Conservation (phyloP, 257 asterid species). For the Echium plantagineum region DNA sequence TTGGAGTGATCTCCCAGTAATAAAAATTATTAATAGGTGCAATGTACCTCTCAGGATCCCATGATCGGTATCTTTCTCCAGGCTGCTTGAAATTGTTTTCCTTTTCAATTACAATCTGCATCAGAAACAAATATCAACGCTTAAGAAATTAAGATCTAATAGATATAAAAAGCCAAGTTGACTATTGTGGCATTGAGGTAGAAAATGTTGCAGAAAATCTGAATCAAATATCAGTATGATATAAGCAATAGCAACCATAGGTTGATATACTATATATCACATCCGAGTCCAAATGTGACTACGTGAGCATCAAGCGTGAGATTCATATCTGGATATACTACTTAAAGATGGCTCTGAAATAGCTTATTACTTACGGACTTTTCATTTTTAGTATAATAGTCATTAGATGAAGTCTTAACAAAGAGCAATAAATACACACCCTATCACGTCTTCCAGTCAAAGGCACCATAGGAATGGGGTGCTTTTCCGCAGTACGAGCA, state of each 20-base stretch:
- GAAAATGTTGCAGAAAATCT: background rate
- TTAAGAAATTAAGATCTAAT: background rate
- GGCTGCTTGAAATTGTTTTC: slow-evolving; percentile 48
- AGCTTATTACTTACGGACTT: background rate
- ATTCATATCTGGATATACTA: background rate
- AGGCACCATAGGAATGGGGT: slow-evolving; percentile 26
- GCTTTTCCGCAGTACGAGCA: slow-evolving; percentile 29
- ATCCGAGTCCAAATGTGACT: background rate
- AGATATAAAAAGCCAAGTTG: too few relatives aligned
- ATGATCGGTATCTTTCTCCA: slow-evolving; percentile 37
- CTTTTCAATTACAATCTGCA: slow-evolving; percentile 31
- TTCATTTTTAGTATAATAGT: too few relatives aligned
- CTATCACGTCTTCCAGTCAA: slow-evolving; percentile 34
- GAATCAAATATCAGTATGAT: background rate
- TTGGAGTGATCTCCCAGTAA: background rate
- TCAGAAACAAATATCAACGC: background rate
- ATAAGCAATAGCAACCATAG: background rate
- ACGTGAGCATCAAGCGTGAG: background rate
- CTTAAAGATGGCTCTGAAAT: too few relatives aligned
- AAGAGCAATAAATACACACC: slow-evolving; percentile 16
- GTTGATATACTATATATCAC: background rate
- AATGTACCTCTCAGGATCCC: slow-evolving; percentile 38
- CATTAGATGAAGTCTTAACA: background rate
- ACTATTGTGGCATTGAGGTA: background rate
- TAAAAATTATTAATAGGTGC: background rate